Conservation (phyloP, 331 rosid species). For the Acacia pycnantha region DNA sequence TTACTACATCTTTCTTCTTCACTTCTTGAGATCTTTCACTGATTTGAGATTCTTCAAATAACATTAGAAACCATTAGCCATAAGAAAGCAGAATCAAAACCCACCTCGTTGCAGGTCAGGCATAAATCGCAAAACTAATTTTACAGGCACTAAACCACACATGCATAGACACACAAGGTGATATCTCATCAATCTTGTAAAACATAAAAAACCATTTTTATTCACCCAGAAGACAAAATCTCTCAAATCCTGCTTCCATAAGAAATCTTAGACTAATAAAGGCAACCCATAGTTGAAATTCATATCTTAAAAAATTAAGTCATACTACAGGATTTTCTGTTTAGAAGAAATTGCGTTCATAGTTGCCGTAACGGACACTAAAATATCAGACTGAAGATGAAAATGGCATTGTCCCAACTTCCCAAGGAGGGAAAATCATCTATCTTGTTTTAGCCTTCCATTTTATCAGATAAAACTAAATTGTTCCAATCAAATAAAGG, state of each 20-base stretch:
- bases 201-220: not conserved
- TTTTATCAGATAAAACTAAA: conserved; percentile 12
- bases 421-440: not conserved
- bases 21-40: conserved; percentile 53
- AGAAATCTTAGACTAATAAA: not conserved
- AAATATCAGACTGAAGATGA: not conserved
- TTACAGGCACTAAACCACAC: not conserved
- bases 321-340: not conserved
- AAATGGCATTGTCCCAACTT: not conserved
- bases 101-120: not conserved
- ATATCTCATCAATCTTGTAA: not conserved
- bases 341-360: not conserved
- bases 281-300: not conserved
- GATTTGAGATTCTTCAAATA: conserved; percentile 56
- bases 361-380: not conserved
- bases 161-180: not conserved
- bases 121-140: not conserved
- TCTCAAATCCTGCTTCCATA: not conserved
- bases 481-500: not conserved
- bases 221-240: not conserved
- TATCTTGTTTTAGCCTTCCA: not conserved
- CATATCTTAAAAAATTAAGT: not conserved
- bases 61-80: conserved; percentile 31
- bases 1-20: conserved; percentile 56
- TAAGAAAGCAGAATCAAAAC: conserved; percentile 9